These are phyloP conservation scores for Pseudonitzschia delicatissima DNA, from an alignment of 108 stramenopile species.

Conservation along the genomic window DNA sequence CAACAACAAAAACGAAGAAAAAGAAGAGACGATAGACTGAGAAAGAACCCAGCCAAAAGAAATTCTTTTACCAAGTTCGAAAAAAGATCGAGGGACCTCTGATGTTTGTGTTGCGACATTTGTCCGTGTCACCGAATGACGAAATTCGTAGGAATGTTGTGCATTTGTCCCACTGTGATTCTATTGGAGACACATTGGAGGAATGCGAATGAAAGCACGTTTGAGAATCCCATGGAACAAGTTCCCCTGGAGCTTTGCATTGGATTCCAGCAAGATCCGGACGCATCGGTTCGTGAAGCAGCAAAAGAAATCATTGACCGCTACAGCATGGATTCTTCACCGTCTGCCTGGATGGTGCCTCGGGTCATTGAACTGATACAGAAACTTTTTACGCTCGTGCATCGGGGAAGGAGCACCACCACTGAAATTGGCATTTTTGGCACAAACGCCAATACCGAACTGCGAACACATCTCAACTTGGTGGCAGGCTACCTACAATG, in stretches of 20 bases:
- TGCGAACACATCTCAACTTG: neutral
- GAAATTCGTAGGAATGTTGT: slow-evolving; percentile 1
- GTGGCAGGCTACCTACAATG: neutral
- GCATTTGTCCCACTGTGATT: slow-evolving; percentile 10
- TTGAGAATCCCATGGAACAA: neutral
- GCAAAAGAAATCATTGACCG: neutral
- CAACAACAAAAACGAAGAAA: neutral
- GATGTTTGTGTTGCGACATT: neutral
- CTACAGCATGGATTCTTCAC: neutral
- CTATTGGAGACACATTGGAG: slow-evolving; percentile 13
- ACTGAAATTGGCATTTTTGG: neutral
- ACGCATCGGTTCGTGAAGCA: neutral
- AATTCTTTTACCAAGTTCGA: slow-evolving; percentile 9
- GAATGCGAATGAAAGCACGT: neutral
- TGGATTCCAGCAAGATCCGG: neutral
- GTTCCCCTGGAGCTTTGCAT: slow-evolving; percentile 5
- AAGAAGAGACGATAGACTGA: neutral
- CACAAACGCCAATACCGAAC: neutral
- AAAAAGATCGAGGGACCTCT: slow-evolving; percentile 7
- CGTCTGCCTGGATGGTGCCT: slow-evolving; percentile 2
- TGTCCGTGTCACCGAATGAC: neutral
- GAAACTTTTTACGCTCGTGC: neutral
- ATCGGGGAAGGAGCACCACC: neutral
- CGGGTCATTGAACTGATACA: slow-evolving; percentile 1
- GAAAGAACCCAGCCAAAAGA: neutral